Base-by-base conservation (phyloP, 495 filamentous ascomycete species). In the Penicillium herquei region DNA sequence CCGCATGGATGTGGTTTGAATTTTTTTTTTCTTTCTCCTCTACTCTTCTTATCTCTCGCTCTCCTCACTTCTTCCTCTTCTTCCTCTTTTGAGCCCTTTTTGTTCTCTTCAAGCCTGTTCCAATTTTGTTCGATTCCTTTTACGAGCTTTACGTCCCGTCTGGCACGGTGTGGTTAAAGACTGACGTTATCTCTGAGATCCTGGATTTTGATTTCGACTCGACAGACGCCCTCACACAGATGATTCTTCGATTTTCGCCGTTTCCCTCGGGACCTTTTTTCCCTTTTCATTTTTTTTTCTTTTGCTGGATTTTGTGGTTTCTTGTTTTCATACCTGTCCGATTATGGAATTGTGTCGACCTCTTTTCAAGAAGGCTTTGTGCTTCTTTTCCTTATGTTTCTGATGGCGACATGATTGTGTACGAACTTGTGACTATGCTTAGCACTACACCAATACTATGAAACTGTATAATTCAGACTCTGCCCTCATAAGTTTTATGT, bases 341-440 rank as follows among this genome's bases (percentile, higher is more conserved):
- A 54, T 58, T 52, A 55, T 57, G 53, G 60, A 62, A 46, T 49
- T 59, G 39, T 57, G 56, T 68, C 37, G 51, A 45, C 52, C 35
- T 61, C 48, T 32, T 21, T 18, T 16, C 34, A 13, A 56, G 37
- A 51, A 45, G 52, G 39, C 56, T 31, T 35, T 49, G 13, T 33
- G 37, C 49, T 50, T 10, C 6, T 56, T 59, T 67, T 67, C 45
- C 51, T 64, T 62, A 41, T 51, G 51, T 65, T 50, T 58, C 39
- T 68, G 45, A 68, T 57, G 65, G 62, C 53, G 57, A 54, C 57
- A 68, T 66, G 62, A 65, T 61, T 54, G 39, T 65, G 58, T 61
- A 68, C 51, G 65, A 46, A 65, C 54, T 63, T 59, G 48, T 60
- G 54, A 57, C 47, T 56, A 56, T 48, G 12, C 12, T 33, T 39